Conservation (phyloP, 257 asterid genomes). For the Salvia miltiorrhiza region DNA sequence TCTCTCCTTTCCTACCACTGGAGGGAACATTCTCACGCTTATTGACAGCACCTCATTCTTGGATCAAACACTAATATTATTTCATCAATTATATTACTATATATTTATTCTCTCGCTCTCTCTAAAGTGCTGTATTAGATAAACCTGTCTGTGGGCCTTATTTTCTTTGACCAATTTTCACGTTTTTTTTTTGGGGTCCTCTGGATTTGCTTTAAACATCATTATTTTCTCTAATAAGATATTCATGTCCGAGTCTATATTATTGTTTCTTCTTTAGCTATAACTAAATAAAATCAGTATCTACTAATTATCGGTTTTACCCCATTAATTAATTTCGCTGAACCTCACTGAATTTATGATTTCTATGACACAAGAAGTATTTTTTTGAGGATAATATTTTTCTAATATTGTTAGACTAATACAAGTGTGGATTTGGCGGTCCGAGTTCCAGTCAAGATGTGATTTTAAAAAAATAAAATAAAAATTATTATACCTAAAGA, state of each 20-base stretch:
- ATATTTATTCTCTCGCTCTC: not conserved
- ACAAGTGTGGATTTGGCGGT: too few species aligned
- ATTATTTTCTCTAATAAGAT: slow-evolving; percentile 25
- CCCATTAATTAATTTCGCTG: not conserved
- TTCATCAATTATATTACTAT: not conserved
- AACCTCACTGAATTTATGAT: not conserved
- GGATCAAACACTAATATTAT: slow-evolving; percentile 26
- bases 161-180: slow-evolving; percentile 28
- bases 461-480: too few species aligned
- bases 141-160: slow-evolving; percentile 29
- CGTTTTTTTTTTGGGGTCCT: not conserved
- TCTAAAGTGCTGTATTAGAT: not conserved
- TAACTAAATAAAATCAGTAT: not conserved
- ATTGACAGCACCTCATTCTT: slow-evolving; percentile 19
- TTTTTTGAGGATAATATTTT: too few species aligned
- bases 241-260: slow-evolving; percentile 16
- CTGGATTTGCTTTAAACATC: slow-evolving; percentile 28
- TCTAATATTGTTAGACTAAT: too few species aligned
- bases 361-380: too few species aligned
- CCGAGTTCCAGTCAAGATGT: too few species aligned
- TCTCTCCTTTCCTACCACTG: slow-evolving; percentile 5
- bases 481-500: too few species aligned
- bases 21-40: slow-evolving; percentile 42
- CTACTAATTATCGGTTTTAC: not conserved
- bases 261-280: not conserved